Evolutionary conservation across 345 rosid genomes (phyloP).

Genomic region (Brassica cretica): DNA sequence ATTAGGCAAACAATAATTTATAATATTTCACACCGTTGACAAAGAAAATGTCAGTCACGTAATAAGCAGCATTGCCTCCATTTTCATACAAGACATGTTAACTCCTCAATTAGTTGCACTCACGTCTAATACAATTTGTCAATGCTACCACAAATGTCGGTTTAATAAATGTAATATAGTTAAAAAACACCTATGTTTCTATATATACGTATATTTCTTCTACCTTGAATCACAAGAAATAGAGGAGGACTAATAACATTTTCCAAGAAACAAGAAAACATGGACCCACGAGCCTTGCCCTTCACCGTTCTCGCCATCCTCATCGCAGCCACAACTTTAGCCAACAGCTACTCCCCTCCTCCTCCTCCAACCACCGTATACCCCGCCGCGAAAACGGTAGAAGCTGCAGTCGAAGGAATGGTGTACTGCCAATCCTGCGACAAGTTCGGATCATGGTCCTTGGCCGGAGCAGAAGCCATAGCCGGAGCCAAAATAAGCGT

Average conservation of each 20-base stretch:
- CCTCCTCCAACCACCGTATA: slow-evolving; percentile 32
- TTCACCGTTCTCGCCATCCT: slow-evolving; percentile 40
- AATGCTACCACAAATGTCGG: background rate
- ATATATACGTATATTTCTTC: background rate
- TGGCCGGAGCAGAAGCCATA: slow-evolving; percentile 65
- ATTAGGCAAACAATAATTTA: background rate
- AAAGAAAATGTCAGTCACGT: slow-evolving; percentile 39
- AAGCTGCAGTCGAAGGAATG: slow-evolving; percentile 73
- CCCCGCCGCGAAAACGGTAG: slow-evolving; percentile 42
- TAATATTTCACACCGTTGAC: slow-evolving; percentile 29
- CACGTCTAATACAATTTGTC: slow-evolving; percentile 32
- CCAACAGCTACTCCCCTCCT: slow-evolving; percentile 35
- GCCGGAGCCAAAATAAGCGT: slow-evolving; percentile 69
- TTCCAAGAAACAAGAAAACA: slow-evolving; percentile 2
- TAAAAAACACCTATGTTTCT: background rate
- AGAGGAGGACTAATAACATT: slow-evolving; percentile 34
- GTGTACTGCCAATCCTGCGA: slow-evolving; percentile 85
- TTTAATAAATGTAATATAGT: background rate
- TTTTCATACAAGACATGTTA: slow-evolving; percentile 25
- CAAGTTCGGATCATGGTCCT: slow-evolving; percentile 66
- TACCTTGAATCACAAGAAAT: slow-evolving; percentile 30
- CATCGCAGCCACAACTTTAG: slow-evolving; percentile 20
- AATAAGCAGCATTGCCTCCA: slow-evolving; percentile 19
- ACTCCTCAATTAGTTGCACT: slow-evolving; percentile 19
- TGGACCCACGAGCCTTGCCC: slow-evolving; percentile 27